Evolutionary conservation across 768 basidiomycete species (phyloP).

Genomic region (Xerocomus brunneocitrinus): DNA sequence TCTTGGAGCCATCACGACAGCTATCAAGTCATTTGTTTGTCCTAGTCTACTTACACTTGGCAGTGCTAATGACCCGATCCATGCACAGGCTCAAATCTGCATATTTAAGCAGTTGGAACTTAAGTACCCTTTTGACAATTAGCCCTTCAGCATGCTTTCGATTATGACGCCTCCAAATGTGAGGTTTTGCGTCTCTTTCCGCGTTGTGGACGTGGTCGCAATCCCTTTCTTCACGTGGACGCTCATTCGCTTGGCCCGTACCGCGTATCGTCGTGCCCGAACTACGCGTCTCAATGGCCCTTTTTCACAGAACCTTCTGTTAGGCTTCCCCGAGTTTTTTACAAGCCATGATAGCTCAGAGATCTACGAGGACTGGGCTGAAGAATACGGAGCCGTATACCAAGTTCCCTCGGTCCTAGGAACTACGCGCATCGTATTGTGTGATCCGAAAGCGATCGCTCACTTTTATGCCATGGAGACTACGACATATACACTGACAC

Average conservation of each 20-base stretch:
- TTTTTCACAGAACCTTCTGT: constrained; percentile 36
- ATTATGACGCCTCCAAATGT: neutral
- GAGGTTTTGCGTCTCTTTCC: neutral
- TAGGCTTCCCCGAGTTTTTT: constrained; percentile 35
- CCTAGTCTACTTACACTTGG: neutral
- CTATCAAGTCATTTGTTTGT: neutral
- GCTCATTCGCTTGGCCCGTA: constrained; percentile 10
- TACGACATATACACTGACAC: constrained; percentile 29
- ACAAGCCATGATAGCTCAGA: constrained; percentile 28
- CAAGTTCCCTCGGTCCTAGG: constrained; percentile 39
- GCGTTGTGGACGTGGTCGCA: constrained; percentile 5
- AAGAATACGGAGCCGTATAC: constrained; percentile 45
- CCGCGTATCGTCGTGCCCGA: constrained; percentile 6
- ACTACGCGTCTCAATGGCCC: constrained; percentile 43
- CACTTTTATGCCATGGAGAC: constrained; percentile 54
- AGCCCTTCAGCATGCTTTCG: neutral
- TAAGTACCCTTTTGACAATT: neutral
- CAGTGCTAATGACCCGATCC: neutral
- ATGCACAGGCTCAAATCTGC: neutral
- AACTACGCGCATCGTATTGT: constrained; percentile 34
- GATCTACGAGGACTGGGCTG: constrained; percentile 46
- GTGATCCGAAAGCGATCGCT: constrained; percentile 46
- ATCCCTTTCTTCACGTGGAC: constrained; percentile 15
- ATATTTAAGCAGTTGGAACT: no score
- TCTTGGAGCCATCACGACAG: constrained; percentile 55